Evolutionary conservation across 192 early-diverging fungal species (phyloP), one percentile per base, ranked within the genome.

Genomic region (Umbelopsis vinacea): DNA sequence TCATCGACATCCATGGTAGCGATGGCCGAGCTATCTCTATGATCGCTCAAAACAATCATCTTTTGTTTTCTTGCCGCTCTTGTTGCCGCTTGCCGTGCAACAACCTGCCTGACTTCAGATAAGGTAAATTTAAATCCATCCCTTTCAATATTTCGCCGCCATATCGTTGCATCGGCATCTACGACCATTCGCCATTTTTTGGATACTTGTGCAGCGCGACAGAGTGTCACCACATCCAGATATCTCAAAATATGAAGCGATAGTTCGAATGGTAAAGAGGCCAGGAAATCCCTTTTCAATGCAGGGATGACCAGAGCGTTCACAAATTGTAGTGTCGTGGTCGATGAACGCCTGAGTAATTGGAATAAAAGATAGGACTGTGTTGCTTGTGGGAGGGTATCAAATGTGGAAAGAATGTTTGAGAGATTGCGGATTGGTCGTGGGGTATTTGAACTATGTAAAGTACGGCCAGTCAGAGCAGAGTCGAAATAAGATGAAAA

Each of bases 351-450:
- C 23, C 92, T 88, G 40, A 99, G 85, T 19, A 99, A 80, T 70
- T 98, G 92, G 72, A 95, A 91, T 45, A 98, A 86, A 70, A 97
- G 81, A 63, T 96, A 98, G 10, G 92, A 89, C 81, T 98, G 92
- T 78, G 95, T 81, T 35, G 83, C 80, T 1, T 86, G 60, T 1
- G 96, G 90, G 23, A 96, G 80, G 21, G 85, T 81, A 82, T 96
- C 94, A 84, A 92, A 99, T 10, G 93, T 91, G 12, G 83, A 69
- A 60, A 97, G 76, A 33, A 96, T 84, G 19, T 78, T 77, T 22
- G 82, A 74, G 24, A 85, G 70, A 67, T 75, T 55, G 10, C 60
- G 46, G 78, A 73, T 26, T 70, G 67, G 48, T 69, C 74, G 9
- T 72, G 68, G 23, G 68, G 71, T 24, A 76, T 76, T 46, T 66